Base-by-base conservation (phyloP, 2,329 filamentous ascomycete genomes). In the Pyricularia pennisetigena region DNA sequence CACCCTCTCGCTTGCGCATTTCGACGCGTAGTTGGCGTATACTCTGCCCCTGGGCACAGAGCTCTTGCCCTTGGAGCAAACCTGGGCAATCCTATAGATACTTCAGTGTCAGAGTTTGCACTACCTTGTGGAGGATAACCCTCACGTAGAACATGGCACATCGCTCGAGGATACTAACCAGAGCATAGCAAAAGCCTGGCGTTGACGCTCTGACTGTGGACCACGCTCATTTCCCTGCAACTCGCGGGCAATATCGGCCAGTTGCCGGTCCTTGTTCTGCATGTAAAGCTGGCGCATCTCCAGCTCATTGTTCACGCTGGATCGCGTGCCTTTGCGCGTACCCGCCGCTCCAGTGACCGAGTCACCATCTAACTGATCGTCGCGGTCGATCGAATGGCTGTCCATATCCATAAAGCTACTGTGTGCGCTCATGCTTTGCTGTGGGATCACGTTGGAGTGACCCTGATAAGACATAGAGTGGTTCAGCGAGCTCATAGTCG, bases 1-100 rank as follows among this genome's bases (percentile, higher is more conserved):
- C 57, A 98, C 96, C 75, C 94, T 88, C 76, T 98, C 94, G 5
- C 90, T 96, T 62, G 92, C 94, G 78, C 95, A 99, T 71, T 92
- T 88, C 29, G 92, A 93, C 65, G 94, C 95, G 78, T 99, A 99
- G 76, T 94, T 94, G 70, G 94, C 93, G 78, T 98, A 99, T 2
- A 99, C 95, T 69, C 94, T 86, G 71, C 95, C 95, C 73, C 95
- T 86, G 7, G 95, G 93, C 0, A 98, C 94, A 6, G 95, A 97
- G 0, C 90, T 90, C 76, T 92, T 92, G 62, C 90, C 90, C 70
- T 87, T 87, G 64, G 86, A 83, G 78, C 91, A 94, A 0, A 90
- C 88, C 67, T 85, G 83, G 74, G 89, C 89, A 72, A 94, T 87
- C 90, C 90, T 93, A 72, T 6, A 7, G 10, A 24, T 16, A 16